These are phyloP conservation scores for Magnusiomyces suaveolens DNA, from an alignment of 1,139 yeast species.

Conservation along the genomic window DNA sequence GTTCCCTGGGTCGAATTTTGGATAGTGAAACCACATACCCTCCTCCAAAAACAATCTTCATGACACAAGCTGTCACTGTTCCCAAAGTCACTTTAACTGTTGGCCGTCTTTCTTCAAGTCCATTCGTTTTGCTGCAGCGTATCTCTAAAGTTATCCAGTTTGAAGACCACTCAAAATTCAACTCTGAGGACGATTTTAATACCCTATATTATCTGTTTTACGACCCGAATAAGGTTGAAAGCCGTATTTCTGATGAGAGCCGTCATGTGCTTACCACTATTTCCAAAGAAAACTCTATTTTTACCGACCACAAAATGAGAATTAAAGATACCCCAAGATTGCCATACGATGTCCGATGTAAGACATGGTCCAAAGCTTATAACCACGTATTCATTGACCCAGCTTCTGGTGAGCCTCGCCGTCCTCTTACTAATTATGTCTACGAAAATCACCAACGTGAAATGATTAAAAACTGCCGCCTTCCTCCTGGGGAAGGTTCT, in stretches of 20 bases:
- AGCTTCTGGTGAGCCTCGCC: conserved; percentile 23
- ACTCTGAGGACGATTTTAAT: conserved; percentile 71
- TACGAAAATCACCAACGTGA: conserved; percentile 24
- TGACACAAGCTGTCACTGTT: conserved; percentile 43
- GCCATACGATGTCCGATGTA: conserved; percentile 38
- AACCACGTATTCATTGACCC: conserved; percentile 29
- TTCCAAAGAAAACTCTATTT: conserved; percentile 24
- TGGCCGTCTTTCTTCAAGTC: conserved; percentile 50
- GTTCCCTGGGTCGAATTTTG: conserved; percentile 37
- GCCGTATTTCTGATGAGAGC: conserved; percentile 66
- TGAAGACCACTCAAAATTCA: conserved; percentile 59
- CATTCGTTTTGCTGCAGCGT: conserved; percentile 49
- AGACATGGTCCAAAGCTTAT: conserved; percentile 31
- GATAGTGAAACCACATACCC: conserved; percentile 38
- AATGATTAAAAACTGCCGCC: conserved; percentile 17
- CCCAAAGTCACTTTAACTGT: conserved; percentile 63
- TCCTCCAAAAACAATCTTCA: conserved; percentile 23
- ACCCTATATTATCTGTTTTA: conserved; percentile 63
- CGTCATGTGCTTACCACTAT: conserved; percentile 53
- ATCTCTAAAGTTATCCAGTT: conserved; percentile 58
- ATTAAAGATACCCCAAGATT: conserved; percentile 24
- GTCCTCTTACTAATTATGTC: conserved; percentile 28
- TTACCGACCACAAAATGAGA: conserved; percentile 23
- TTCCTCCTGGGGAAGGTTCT: conserved; percentile 23
- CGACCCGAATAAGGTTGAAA: conserved; percentile 50